These are phyloP conservation scores for Phytomonas sp. DNA, from an alignment of 208 protist species.

Conservation along the genomic window DNA sequence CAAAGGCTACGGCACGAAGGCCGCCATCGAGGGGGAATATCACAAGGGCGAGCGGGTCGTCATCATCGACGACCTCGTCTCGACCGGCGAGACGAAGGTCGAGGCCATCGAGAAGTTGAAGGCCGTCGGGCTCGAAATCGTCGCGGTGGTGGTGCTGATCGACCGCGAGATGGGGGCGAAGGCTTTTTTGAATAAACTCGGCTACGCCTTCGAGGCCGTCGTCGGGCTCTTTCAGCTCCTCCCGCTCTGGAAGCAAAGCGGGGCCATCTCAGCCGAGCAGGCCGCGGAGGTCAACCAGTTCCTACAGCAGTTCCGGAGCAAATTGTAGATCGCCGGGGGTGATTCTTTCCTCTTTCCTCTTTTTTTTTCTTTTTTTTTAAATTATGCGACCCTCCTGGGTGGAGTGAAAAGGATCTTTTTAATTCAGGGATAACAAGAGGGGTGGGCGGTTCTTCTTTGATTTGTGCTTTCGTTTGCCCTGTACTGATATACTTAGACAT, in stretches of 20 bases:
- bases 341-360: background rate
- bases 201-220: constrained; percentile 81
- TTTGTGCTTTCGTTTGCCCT: too few species aligned
- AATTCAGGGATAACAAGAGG: background rate
- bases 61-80: constrained; percentile 95
- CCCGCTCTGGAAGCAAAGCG: constrained; percentile 51
- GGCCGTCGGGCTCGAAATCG: constrained; percentile 73
- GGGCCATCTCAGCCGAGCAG: constrained; percentile 58
- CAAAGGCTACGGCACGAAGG: constrained; percentile 94
- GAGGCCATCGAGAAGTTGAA: constrained; percentile 91
- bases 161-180: constrained; percentile 94
- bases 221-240: constrained; percentile 71
- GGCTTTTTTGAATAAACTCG: constrained; percentile 67
- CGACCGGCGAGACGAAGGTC: constrained; percentile 90
- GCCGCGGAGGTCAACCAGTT: constrained; percentile 46
- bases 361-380: background rate
- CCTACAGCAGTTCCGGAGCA: constrained; percentile 56
- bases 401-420: background rate
- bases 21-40: constrained; percentile 91
- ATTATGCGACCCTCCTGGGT: constrained; percentile 4
- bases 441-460: too few species aligned
- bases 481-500: background rate
- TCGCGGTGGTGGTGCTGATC: constrained; percentile 90
- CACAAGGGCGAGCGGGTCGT: constrained; percentile 84
- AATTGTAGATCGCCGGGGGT: constrained; percentile 30